Evolutionary conservation across 441 rosid genomes (phyloP).

Genomic region (Brassica balearica): DNA sequence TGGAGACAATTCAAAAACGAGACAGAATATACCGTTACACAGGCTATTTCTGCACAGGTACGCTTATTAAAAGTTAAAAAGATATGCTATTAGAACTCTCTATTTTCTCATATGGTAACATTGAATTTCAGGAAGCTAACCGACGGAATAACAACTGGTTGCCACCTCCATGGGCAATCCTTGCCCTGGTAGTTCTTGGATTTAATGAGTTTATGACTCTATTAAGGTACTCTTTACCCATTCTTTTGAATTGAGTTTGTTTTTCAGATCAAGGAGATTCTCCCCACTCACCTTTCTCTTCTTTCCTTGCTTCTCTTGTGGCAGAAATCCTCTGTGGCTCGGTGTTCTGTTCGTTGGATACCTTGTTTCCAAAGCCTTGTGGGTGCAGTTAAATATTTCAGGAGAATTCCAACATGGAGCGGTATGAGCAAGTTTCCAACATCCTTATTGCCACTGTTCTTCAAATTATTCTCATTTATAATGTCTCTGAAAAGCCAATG

Average conservation of each 20-base stretch:
- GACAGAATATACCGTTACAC: slow-evolving; percentile 92
- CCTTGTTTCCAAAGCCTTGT: slow-evolving; percentile 82
- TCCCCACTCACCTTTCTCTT: slow-evolving; percentile 16
- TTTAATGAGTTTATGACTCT: slow-evolving; percentile 98
- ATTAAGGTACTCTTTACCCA: slow-evolving; percentile 61
- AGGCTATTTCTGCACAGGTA: slow-evolving; percentile 98
- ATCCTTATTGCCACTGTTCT: slow-evolving; percentile 24
- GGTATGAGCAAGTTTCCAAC: slow-evolving; percentile 55
- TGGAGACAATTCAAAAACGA: slow-evolving; percentile 98
- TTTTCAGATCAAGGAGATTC: slow-evolving; percentile 2
- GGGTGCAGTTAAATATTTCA: slow-evolving; percentile 89
- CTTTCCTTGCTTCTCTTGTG: slow-evolving; percentile 38
- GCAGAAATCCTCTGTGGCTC: slow-evolving; percentile 92
- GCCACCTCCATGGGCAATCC: slow-evolving; percentile 99
- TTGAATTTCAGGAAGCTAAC: slow-evolving; percentile 85
- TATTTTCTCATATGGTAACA: slow-evolving; percentile 12
- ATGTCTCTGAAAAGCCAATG: slow-evolving; percentile 22
- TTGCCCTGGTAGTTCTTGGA: slow-evolving; percentile 81
- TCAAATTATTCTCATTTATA: slow-evolving; percentile 11
- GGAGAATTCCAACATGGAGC: slow-evolving; percentile 83
- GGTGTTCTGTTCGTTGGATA: slow-evolving; percentile 68
- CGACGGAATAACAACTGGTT: slow-evolving; percentile 95
- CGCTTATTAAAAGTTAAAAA: slow-evolving; percentile 11
- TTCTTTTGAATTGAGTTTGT: slow-evolving; percentile 12
- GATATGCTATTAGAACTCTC: neutral